A percentile compares a stretch with the other conserved stretches of the same genome.
Evolutionary conservation across 31 red algal species (phyloP).

Genomic region (Asparagopsis taxiformis): DNA sequence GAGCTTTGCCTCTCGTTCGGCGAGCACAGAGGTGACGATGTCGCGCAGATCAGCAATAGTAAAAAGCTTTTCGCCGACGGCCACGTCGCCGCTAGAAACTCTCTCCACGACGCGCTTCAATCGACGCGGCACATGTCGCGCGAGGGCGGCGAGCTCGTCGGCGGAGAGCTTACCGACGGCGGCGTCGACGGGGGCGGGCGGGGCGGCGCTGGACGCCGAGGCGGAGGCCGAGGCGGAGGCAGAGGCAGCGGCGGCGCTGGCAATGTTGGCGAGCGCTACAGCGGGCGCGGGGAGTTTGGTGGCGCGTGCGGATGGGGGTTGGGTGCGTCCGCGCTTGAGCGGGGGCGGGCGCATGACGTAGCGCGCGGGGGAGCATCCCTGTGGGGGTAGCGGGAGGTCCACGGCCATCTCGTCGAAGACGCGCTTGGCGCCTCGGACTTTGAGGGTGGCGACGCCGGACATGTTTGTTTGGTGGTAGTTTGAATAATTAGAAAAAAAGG

Average conservation of each 20-base stretch:
- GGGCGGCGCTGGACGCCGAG: slow-evolving; percentile 11
- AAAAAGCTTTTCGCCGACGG: slow-evolving; percentile 46
- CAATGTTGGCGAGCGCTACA: not conserved
- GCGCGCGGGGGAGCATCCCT: slow-evolving; percentile 46
- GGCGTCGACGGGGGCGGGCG: not conserved
- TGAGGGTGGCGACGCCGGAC: slow-evolving; percentile 71
- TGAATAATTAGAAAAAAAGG: not conserved
- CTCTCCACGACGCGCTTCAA: slow-evolving; percentile 51
- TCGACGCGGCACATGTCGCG: slow-evolving; percentile 58
- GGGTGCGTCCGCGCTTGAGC: slow-evolving; percentile 50
- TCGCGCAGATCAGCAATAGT: slow-evolving; percentile 60
- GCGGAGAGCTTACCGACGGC: slow-evolving; percentile 12
- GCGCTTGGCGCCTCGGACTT: slow-evolving; percentile 50
- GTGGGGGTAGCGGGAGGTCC: slow-evolving; percentile 28
- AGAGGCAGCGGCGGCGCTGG: not conserved
- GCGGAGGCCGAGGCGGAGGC: not conserved
- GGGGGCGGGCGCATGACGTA: slow-evolving; percentile 47
- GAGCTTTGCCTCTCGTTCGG: slow-evolving; percentile 55
- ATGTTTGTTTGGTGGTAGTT: too few species aligned
- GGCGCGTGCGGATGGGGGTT: not conserved
- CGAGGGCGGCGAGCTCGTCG: slow-evolving; percentile 45
- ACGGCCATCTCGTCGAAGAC: slow-evolving; percentile 64
- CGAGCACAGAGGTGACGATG: slow-evolving; percentile 44
- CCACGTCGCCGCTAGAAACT: slow-evolving; percentile 25
- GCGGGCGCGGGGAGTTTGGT: not conserved